Evolutionary conservation across 2,329 filamentous ascomycete species (phyloP).

Genomic region (Colletotrichum tofieldiae): DNA sequence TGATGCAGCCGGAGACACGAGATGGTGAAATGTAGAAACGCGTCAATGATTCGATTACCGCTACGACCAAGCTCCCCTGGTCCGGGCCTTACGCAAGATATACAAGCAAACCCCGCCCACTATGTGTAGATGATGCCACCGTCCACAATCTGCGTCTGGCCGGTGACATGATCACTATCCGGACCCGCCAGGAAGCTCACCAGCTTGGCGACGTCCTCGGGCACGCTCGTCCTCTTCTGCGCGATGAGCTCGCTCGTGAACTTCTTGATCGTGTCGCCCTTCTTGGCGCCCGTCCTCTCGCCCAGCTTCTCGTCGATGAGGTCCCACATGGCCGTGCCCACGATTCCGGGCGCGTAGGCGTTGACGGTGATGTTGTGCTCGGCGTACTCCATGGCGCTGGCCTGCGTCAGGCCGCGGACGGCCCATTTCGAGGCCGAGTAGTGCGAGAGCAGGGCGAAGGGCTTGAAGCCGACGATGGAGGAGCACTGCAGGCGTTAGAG

Average conservation of each 20-base stretch:
- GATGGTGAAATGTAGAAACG: too few relatives aligned
- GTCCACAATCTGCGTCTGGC: slow-evolving; percentile 76
- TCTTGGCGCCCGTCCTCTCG: slow-evolving; percentile 63
- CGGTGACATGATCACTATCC: slow-evolving; percentile 77
- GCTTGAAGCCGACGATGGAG: slow-evolving; percentile 72
- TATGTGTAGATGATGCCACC: slow-evolving; percentile 58
- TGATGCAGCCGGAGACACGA: not conserved
- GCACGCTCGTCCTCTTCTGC: slow-evolving; percentile 70
- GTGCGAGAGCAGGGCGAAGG: slow-evolving; percentile 72
- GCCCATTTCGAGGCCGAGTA: slow-evolving; percentile 79
- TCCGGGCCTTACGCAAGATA: not conserved
- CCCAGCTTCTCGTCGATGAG: slow-evolving; percentile 71
- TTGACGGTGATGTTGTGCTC: slow-evolving; percentile 77
- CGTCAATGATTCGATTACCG: not conserved
- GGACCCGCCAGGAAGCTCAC: slow-evolving; percentile 74
- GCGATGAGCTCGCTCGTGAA: slow-evolving; percentile 69
- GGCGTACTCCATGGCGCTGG: slow-evolving; percentile 74
- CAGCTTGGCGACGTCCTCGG: slow-evolving; percentile 74
- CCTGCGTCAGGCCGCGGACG: slow-evolving; percentile 76
- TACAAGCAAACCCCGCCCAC: too few relatives aligned
- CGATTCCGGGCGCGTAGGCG: slow-evolving; percentile 77
- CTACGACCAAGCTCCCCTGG: not conserved
- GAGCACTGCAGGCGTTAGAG: slow-evolving; percentile 45
- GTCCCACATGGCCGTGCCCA: slow-evolving; percentile 79
- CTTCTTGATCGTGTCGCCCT: slow-evolving; percentile 65